These are phyloP conservation scores for Pachysandra terminalis DNA, from an alignment of 164 flowering plant genomes.

Conservation along the genomic window DNA sequence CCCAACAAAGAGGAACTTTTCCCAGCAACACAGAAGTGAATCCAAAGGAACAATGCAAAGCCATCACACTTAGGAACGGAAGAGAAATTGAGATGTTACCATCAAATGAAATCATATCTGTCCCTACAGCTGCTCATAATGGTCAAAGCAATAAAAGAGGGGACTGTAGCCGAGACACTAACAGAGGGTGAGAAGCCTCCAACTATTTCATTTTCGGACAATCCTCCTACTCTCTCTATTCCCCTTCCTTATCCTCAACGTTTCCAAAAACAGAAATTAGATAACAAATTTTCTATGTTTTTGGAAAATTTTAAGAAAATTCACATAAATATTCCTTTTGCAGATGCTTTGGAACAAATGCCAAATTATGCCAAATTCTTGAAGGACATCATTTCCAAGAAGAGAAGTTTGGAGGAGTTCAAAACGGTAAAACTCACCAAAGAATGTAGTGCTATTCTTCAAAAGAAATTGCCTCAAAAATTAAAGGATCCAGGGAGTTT, in stretches of 20 bases:
- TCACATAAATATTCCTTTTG: slow-evolving; percentile 6
- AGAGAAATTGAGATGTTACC: background rate
- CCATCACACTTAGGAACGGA: background rate
- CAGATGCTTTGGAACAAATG: slow-evolving; percentile 2
- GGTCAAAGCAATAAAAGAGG: too few relatives aligned
- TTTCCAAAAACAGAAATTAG: background rate
- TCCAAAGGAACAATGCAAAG: slow-evolving; percentile 1
- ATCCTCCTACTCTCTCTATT: too few relatives aligned
- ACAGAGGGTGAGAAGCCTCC: too few relatives aligned
- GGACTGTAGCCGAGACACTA: too few relatives aligned
- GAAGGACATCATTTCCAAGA: slow-evolving; percentile 1
- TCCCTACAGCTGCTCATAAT: too few relatives aligned
- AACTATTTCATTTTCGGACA: too few relatives aligned
- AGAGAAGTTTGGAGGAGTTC: background rate
- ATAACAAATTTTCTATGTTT: slow-evolving; percentile 1
- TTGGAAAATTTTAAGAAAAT: background rate
- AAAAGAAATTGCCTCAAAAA: slow-evolving; percentile 8
- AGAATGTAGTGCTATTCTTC: background rate
- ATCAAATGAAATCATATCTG: too few relatives aligned
- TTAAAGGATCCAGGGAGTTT: slow-evolving; percentile 15
- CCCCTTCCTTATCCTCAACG: background rate
- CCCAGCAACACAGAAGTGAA: too few relatives aligned
- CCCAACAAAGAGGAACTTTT: background rate
- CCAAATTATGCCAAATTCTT: slow-evolving; percentile 1
- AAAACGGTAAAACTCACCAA: background rate